These are phyloP conservation scores for Picea sitchensis DNA, from an alignment of 75 land plant species.

Conservation along the genomic window DNA sequence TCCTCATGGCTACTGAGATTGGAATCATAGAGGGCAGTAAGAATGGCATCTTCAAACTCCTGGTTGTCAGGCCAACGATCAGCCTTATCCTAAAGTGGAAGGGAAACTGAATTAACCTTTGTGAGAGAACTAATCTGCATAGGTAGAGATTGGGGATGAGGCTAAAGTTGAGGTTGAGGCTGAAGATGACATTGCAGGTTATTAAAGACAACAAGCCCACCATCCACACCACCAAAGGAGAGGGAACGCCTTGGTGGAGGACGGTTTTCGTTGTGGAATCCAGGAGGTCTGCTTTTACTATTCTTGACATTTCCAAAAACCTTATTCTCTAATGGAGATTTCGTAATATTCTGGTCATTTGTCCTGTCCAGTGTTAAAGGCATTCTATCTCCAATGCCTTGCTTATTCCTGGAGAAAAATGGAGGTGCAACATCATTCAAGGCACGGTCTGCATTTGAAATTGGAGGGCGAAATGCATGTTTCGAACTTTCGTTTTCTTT, in stretches of 20 bases:
- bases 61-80: slow-evolving; percentile 47
- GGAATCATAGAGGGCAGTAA: slow-evolving; percentile 39
- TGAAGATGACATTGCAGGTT: too few relatives aligned
- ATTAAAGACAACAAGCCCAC: background rate
- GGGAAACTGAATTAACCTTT: slow-evolving; percentile 7
- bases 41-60: slow-evolving; percentile 51
- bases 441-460: background rate
- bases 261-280: background rate
- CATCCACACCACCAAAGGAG: slow-evolving; percentile 15
- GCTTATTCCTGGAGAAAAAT: slow-evolving; percentile 30
- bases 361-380: slow-evolving; percentile 5
- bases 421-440: slow-evolving; percentile 53
- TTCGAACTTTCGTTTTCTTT: slow-evolving; percentile 9
- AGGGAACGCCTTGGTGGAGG: slow-evolving; percentile 13
- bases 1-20: slow-evolving; percentile 14
- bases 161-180: background rate
- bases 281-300: background rate
- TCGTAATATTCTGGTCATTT: background rate
- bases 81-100: slow-evolving; percentile 5
- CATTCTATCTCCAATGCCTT: slow-evolving; percentile 16
- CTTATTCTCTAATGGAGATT: background rate
- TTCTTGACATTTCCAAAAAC: slow-evolving; percentile 1
- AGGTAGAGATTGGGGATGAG: background rate
- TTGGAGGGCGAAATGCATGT: slow-evolving; percentile 6
- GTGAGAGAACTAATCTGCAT: background rate